Evolutionary conservation across 169 alveolate species (phyloP), one percentile per base, ranked within the genome.

Genomic region (Cyclospora cayetanensis): DNA sequence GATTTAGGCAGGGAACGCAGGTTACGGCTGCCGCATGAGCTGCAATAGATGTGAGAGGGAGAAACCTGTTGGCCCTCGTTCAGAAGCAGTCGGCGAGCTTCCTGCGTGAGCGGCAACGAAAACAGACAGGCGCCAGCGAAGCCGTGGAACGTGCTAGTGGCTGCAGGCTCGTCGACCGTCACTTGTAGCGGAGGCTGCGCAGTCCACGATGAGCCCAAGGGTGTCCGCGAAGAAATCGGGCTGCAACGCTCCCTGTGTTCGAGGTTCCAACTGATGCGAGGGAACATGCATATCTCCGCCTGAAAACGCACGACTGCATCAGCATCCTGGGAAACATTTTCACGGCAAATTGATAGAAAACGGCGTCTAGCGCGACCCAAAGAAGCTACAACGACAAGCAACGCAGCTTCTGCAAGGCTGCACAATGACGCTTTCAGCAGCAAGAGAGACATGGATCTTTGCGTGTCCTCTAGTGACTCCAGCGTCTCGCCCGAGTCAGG

Each of bases 51-150:
- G 9, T 22, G 35, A 7, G 46, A 18, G 9, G 46, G 20, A 29
- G 79, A 43, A 4, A 7, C 20, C 25, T n/a, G 46, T 4, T 31
- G 39, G 39, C 79, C 79, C 31, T 66, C 79, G 2, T 66, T 4
- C 15, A 27, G 5, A 12, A 66, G 79, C 7, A 27, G 25, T 9
- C 31, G 20, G 1, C 79, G 79, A 7, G n/a, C 12, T 27, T n/a
- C 42, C 20, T 25, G 22, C 39, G 79, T 29, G 9, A 66, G 1
- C 12, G 79, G 79, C 43, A 66, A 66, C 20, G 25, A 9, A 31
- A 66, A 31, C 12, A 66, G 42, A 66, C 79, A n/a, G 22, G 79
- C 79, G 9, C 79, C 79, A n/a, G 79, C 79, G 20, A n/a, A 66
- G 22, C 79, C 79, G 25, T 66, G 79, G n/a, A 66, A 66, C 12